Base-by-base conservation (phyloP, 805 yeast species). In the Teunomyces pallodes region DNA sequence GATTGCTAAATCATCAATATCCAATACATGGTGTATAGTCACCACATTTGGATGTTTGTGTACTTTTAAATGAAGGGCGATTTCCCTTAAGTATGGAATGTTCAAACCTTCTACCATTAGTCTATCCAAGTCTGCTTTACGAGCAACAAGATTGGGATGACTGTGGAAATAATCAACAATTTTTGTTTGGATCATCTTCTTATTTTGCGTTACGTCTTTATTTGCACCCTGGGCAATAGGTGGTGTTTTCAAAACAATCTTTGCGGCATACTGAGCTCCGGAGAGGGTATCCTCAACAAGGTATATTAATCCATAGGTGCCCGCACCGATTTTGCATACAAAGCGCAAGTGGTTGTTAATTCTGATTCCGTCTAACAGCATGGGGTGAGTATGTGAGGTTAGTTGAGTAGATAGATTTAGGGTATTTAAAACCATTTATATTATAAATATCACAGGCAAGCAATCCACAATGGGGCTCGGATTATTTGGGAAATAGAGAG, bases 281-380 rank as follows among this genome's bases (percentile, higher is more conserved):
- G 85, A 76, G 38, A 55, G 59, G 16, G 74, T 54, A 60, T 89
- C 86, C 49, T 76, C 65, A 3, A 88, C 90, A 13, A 80, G 73
- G 69, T 86, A 88, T 6, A 90, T 92, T 29, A 86, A 73, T 4
- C 96, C 96, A 58, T 84, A 90, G 17, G 96, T 90, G 26, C 97
- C 97, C 0, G 92, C 79, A 6, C 96, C 96, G 9, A 86, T 77
- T 54, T 80, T 77, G 50, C 67, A 70, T 49, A 74, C 71, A 56
- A 80, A 66, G 48, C 67, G 70, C 53, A 70, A 71, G 24, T 71
- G 67, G 54, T 50, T 53, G 49, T 64, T 64, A 40, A 69, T 48
- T 43, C 55, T 51, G 45, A 53, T 56, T 3, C 68, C 69, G 38
- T 65, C 60, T 13, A 57, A 51, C 9, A 36, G 35, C 50, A 45